Conservation (phyloP, 306 rosid species). For the Vigna hirtella region DNA sequence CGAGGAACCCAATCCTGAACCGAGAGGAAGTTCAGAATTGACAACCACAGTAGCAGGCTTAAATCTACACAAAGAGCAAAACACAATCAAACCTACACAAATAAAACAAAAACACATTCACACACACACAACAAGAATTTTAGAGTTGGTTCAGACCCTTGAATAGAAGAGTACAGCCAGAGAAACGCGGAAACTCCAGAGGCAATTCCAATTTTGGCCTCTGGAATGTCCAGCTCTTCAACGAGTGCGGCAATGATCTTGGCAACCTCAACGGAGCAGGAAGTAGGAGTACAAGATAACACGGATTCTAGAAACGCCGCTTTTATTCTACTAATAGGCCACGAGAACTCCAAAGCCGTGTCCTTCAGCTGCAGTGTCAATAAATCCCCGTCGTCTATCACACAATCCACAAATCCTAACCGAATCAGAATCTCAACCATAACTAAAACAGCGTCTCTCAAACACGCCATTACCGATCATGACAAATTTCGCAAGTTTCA, state of each 20-base stretch:
- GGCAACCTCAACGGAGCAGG: constrained; percentile 68
- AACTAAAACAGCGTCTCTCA: not conserved
- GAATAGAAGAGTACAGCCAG: constrained; percentile 84
- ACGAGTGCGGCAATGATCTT: constrained; percentile 68
- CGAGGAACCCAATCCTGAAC: constrained; percentile 95
- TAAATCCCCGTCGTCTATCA: constrained; percentile 61
- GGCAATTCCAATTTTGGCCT: constrained; percentile 68
- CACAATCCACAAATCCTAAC: constrained; percentile 16
- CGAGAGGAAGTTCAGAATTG: constrained; percentile 88
- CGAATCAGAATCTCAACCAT: constrained; percentile 14
- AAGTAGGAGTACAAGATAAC: constrained; percentile 56
- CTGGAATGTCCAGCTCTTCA: constrained; percentile 73
- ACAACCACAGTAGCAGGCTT: constrained; percentile 85
- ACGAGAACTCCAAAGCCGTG: constrained; percentile 72
- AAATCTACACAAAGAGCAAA: constrained; percentile 52
- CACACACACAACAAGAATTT: not conserved
- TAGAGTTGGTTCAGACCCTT: constrained; percentile 59
- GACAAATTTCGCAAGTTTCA: not conserved
- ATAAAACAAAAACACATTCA: not conserved
- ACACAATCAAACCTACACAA: not conserved
- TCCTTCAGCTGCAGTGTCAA: constrained; percentile 78
- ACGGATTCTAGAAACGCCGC: constrained; percentile 57
- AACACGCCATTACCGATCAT: not conserved
- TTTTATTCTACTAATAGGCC: constrained; percentile 72
- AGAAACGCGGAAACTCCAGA: constrained; percentile 87